Conservation (phyloP, 1,284 basidiomycete genomes). For the Ganoderma sinense region DNA sequence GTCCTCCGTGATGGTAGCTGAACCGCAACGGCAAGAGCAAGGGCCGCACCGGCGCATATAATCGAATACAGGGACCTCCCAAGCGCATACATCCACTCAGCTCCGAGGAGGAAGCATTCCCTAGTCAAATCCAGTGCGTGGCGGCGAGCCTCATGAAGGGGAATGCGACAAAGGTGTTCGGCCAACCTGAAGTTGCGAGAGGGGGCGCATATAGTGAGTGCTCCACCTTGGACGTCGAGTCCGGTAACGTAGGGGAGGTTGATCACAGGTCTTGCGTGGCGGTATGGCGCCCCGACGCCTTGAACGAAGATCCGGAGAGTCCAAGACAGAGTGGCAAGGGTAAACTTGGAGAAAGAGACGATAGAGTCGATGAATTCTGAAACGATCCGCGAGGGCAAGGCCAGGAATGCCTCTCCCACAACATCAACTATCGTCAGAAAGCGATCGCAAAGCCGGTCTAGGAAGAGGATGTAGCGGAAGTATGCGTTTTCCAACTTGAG, state of each 20-base stretch:
- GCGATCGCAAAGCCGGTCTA: not conserved
- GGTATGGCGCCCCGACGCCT: not conserved
- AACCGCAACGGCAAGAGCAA: not conserved
- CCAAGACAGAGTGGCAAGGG: no score
- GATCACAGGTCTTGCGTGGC: not conserved
- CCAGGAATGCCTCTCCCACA: not conserved
- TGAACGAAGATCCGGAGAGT: not conserved
- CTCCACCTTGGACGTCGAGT: not conserved
- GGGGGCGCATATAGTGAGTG: not conserved
- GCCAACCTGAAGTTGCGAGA: not conserved
- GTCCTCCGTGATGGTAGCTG: not conserved
- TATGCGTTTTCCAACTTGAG: not conserved
- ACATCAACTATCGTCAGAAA: not conserved
- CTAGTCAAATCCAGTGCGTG: not conserved
- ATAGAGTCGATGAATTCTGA: not conserved
- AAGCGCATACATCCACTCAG: not conserved
- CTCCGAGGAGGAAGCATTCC: not conserved
- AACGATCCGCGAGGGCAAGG: not conserved
- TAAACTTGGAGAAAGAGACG: not conserved
- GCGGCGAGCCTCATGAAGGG: not conserved
- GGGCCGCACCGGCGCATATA: not conserved
- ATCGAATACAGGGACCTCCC: not conserved
- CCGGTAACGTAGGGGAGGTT: not conserved
- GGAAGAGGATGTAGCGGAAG: not conserved
- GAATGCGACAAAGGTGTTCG: not conserved